Evolutionary conservation across 257 asterid species (phyloP).

Genomic region (Ballota nigra): DNA sequence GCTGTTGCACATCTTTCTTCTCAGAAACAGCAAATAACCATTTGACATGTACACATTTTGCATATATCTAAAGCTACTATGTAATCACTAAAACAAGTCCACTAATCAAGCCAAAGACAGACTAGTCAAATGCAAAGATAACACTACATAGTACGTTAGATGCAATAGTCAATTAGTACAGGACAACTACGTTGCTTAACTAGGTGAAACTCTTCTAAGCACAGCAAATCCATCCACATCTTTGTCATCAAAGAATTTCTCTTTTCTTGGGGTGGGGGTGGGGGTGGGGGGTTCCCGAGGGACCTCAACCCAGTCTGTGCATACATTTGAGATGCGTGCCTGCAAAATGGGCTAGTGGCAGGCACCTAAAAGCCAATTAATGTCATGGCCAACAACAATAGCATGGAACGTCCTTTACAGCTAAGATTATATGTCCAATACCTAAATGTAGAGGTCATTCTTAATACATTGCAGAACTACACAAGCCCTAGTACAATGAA

Average conservation of each 20-base stretch:
- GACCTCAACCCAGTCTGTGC: conserved; percentile 15
- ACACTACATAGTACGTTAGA: background rate
- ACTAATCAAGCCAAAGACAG: background rate
- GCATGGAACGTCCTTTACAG: conserved; percentile 1
- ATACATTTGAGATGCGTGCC: conserved; percentile 6
- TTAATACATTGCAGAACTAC: background rate
- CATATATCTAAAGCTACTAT: background rate
- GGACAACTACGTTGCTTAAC: background rate
- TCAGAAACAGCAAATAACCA: background rate
- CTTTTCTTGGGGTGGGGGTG: background rate
- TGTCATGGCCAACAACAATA: conserved; percentile 12
- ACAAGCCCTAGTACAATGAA: background rate
- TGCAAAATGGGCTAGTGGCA: conserved; percentile 1
- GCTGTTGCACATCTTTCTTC: background rate
- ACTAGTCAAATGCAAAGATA: background rate
- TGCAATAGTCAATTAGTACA: background rate
- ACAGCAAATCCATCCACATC: background rate
- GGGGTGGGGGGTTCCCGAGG: background rate
- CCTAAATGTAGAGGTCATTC: background rate
- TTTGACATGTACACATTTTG: background rate
- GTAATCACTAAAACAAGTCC: background rate
- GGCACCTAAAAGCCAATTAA: conserved; percentile 23
- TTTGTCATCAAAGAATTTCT: background rate
- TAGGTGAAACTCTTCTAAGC: background rate
- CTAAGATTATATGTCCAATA: background rate